Base-by-base conservation (phyloP, 2,329 filamentous ascomycete species). In the Beauveria sp. region DNA sequence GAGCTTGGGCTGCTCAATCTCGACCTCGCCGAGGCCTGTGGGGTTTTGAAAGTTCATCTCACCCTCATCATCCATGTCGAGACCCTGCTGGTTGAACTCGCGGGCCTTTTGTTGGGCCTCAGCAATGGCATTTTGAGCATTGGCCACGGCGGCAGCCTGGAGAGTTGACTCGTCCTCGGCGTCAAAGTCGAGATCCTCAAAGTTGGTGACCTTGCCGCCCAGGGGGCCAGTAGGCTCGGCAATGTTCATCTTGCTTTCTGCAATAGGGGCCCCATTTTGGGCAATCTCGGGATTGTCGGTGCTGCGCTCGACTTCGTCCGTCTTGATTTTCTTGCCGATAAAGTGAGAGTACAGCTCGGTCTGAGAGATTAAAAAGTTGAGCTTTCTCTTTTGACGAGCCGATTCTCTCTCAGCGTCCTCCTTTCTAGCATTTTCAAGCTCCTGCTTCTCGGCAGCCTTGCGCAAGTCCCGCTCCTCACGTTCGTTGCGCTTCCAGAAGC, bases 41-140 rank as follows among this genome's bases (percentile, higher is more conserved):
- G 95, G 95, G 72, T 99, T 98, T 77, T 99, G 95, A 81, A 99
- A 99, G 78, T 99, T 99, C 89, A 99, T 91, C 77, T 99, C 95
- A 68, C 93, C 93, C 70, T 97, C 93, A 63, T 97, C 92, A 66
- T 95, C 89, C 74, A 89, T 86, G 62, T 85, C 85, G 8, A 74
- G 68, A 70, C 86, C 84, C 58, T 85, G 79, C 63, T 91, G 87
- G 77, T 98, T 96, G 81, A 99, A 99, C 10, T 90, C 90, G 57
- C 92, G 87, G 1, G 95, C 95, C 73, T 95, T 93, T 73, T 92
- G 87, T 73, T 97, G 91, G 1, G 95, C 95, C 74, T 97, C 90
- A 67, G 96, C 89, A 64, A 99, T 92, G 64, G 95, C 95, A 71
- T 91, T 93, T 72, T 98, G 93, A 1, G 95, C 95, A 71, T 99